Evolutionary conservation across 805 yeast genomes (phyloP), one percentile per base, ranked within the genome.

Genomic region (Cyberlindnera mrakii): DNA sequence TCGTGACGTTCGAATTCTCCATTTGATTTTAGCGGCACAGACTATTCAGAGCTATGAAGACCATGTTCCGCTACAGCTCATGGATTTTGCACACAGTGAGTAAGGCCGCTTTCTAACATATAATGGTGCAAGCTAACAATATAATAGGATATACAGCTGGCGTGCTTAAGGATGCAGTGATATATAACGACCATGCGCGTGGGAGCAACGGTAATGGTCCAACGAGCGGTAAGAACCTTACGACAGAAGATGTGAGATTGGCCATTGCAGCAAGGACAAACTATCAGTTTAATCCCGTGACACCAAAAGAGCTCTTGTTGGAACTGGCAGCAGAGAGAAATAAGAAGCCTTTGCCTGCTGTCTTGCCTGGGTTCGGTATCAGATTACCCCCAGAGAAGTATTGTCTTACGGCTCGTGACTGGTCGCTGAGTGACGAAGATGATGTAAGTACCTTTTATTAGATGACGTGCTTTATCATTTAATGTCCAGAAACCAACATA

Each of bases 301-400:
- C 95, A 6, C 98, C 98, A 4, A 93, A 91, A 62, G 97, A 93
- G 61, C 68, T 91, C 51, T 65, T 93, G 50, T 67, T 93, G 63
- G 96, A 91, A 64, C 69, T 93, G 54, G 99, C 99, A 0, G 83
- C 82, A 16, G 99, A 95, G 59, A 72, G 96, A 50, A 93, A 93
- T 64, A 82, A 87, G 54, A 82, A 86, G 59, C 80, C 95, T 0
- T 70, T 93, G 41, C 99, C 99, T 5, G 85, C 93, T 5, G 90
- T 93, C 13, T 82, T 90, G 63, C 90, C 93, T 13, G 77, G 82
- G 40, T 89, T 88, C 82, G 98, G 99, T 10, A 74, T 93, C 33
- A 77, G 97, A 50, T 70, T 95, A 40, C 99, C 99, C 3, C 98
- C 99, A 5, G 99, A 93, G 68, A 93, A 90, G 75, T 90, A 88